Evolutionary conservation across 2,329 filamentous ascomycete genomes (phyloP), one percentile per base, ranked within the genome.

Genomic region (Fusarium fracticaudum): DNA sequence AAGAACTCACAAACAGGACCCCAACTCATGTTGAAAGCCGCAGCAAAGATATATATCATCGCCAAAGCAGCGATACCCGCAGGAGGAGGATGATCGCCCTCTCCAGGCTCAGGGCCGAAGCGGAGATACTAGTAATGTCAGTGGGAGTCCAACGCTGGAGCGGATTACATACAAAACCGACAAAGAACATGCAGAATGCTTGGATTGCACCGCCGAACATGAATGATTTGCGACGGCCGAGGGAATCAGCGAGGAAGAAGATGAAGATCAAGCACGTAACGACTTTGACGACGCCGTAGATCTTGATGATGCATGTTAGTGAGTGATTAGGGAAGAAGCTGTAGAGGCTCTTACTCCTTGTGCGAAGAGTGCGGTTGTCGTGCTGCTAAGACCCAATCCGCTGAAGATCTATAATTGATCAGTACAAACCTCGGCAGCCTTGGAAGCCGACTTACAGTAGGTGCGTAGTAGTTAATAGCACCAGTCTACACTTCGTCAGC

Each of bases 231-330:
- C 89, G 83, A 40, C 91, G 87, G 11, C 91, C 91, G 1, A 93
- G 87, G 0, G 89, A 90, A 77, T 93, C 91, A 31, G 89, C 89
- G 14, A 88, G 86, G 73, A 92, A 89, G 73, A 91, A 80, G 17
- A 93, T 84, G 82, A 92, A 93, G 60, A 85, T 81, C 10, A 87
- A 83, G 74, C 90, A 92, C 24, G 89, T 87, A 10, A 86, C 82
- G 82, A 91, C 90, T 78, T 93, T 93, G 43, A 92, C 88, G 45
- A 92, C 86, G 12, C 91, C 91, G 77, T 92, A 93, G 71, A 70
- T 71, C 64, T 69, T 22, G 20, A 31, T 31, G 4, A 0, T 20
- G 1, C 18, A 0, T 31, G 20, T 69, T 5, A 69, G 33, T 29
- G 0, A 8, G 1, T n/a, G 3, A 5, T 5, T 2, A 6, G 20